Conservation (phyloP, 2,329 filamentous ascomycete species). For the Sclerotinia spermophila region DNA sequence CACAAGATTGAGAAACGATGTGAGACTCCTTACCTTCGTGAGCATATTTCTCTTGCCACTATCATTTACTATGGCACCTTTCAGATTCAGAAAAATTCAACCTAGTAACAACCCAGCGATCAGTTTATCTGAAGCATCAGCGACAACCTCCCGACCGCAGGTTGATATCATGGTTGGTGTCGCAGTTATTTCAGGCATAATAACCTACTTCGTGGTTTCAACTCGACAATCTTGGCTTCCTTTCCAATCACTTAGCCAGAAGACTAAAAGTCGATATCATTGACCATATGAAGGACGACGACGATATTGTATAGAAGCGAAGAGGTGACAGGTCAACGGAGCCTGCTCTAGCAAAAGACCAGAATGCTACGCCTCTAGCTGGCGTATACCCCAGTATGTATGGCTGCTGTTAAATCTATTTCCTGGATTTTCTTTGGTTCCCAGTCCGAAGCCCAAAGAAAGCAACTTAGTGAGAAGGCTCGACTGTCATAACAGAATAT, state of each 20-base stretch:
- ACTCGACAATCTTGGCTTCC: background rate
- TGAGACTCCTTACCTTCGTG: background rate
- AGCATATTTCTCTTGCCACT: background rate
- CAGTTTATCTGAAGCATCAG: background rate
- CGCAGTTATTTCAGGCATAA: background rate
- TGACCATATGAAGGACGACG: background rate
- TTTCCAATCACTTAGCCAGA: background rate
- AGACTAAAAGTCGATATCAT: background rate
- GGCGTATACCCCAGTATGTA: background rate
- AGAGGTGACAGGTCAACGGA: background rate
- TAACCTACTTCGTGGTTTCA: background rate
- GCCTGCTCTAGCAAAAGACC: background rate
- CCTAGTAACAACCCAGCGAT: background rate
- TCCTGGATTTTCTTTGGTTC: background rate
- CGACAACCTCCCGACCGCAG: background rate
- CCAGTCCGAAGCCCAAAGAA: too few species aligned
- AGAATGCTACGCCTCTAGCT: background rate
- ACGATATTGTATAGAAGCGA: background rate
- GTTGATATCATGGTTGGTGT: background rate
- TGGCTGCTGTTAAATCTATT: background rate
- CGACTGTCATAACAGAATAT: background rate
- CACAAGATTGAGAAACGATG: background rate
- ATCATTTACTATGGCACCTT: background rate
- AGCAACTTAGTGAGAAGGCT: background rate
- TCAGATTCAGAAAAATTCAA: background rate